phyloP scores from a whole-genome alignment of 345 rosid species.

The Mangifera indica region DNA sequence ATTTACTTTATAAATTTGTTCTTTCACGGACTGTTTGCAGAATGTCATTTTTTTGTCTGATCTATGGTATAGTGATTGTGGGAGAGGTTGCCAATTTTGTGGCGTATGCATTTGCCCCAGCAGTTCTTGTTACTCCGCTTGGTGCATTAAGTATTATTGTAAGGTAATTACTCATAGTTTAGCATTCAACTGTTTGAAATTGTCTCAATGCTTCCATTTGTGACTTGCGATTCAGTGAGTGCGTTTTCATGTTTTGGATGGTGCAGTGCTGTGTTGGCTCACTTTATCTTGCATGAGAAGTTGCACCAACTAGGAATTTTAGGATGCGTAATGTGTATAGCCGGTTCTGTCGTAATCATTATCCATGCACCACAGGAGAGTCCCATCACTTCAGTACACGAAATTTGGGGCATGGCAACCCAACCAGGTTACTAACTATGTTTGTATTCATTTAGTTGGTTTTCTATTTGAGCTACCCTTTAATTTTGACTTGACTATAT shows the following conservation, averaged over 20 bases:
- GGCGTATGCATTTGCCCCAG: slow-evolving; percentile 90
- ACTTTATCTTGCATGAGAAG: slow-evolving; percentile 76
- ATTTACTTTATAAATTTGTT: slow-evolving; percentile 8
- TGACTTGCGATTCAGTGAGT: background rate
- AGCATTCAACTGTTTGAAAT: background rate
- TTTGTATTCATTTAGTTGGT: background rate
- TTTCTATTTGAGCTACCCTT: background rate
- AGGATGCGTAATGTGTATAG: slow-evolving; percentile 90
- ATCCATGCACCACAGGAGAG: slow-evolving; percentile 89
- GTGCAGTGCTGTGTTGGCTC: slow-evolving; percentile 82
- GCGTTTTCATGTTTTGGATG: slow-evolving; percentile 13
- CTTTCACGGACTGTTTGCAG: slow-evolving; percentile 29
- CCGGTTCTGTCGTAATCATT: slow-evolving; percentile 78
- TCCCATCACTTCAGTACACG: slow-evolving; percentile 70
- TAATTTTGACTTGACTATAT: background rate
- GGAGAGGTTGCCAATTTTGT: slow-evolving; percentile 94
- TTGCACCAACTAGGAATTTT: slow-evolving; percentile 67
- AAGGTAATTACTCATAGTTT: slow-evolving; percentile 44
- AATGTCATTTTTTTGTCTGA: slow-evolving; percentile 23
- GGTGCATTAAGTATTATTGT: slow-evolving; percentile 93
- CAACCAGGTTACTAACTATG: slow-evolving; percentile 54
- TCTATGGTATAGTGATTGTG: slow-evolving; percentile 67
- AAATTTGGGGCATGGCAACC: slow-evolving; percentile 81
- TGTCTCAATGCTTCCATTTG: background rate
- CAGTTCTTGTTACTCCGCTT: slow-evolving; percentile 90